Conservation (phyloP, 2,329 filamentous ascomycete species). For the Emericellopsis cladophorae region DNA sequence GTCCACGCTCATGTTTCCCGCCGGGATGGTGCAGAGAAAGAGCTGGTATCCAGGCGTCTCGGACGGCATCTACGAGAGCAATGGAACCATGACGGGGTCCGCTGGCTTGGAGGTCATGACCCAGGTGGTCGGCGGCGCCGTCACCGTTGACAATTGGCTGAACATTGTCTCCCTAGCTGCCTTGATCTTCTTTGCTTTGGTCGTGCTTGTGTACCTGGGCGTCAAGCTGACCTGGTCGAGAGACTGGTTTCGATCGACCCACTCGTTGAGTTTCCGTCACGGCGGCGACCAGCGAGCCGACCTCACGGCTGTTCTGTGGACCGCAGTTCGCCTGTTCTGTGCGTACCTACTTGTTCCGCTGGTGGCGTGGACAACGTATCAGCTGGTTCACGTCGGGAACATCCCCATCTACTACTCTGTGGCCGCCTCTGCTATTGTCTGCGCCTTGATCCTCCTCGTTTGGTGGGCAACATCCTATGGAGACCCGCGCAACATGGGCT, state of each 20-base stretch:
- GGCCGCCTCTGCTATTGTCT: conserved; percentile 18
- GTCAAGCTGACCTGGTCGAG: conserved; percentile 25
- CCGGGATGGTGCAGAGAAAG: conserved; percentile 11
- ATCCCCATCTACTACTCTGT: conserved; percentile 12
- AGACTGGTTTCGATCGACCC: conserved; percentile 27
- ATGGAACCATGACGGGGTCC: conserved; percentile 45
- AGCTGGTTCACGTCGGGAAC: conserved; percentile 28
- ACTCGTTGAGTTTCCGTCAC: conserved; percentile 23
- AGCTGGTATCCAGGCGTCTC: conserved; percentile 14
- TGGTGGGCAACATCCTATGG: conserved; percentile 14
- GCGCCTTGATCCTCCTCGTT: conserved; percentile 10
- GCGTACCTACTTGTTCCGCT: conserved; percentile 67
- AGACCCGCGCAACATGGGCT: conserved; percentile 13
- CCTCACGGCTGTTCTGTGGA: conserved; percentile 17
- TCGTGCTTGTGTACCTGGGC: conserved; percentile 36
- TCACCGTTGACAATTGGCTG: conserved; percentile 50
- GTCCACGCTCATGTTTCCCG: conserved; percentile 51
- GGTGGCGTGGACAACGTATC: conserved; percentile 59
- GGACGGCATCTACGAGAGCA: conserved; percentile 52
- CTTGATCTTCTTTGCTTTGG: conserved; percentile 42
- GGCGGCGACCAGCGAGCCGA: neutral
- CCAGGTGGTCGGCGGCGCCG: conserved; percentile 53
- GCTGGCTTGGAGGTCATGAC: conserved; percentile 52
- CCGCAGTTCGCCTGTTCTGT: conserved; percentile 54
- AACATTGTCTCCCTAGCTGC: conserved; percentile 55